A percentile compares a stretch with the other conserved stretches of the same genome.
Conservation (phyloP, 202 grass and related monocot species). For the Thinopyrum obtusiflorum region DNA sequence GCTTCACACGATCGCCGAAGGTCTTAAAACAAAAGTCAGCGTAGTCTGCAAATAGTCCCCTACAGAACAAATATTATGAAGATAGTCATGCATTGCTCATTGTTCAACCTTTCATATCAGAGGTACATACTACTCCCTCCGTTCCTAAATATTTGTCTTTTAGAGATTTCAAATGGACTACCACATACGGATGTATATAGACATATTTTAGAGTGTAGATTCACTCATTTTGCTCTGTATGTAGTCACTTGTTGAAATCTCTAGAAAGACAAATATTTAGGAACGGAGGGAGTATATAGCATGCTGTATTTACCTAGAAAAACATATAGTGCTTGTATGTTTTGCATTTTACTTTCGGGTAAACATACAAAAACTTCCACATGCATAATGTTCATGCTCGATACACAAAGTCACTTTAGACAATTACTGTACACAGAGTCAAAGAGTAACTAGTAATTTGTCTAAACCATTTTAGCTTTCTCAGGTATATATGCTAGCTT, state of each 20-base stretch:
- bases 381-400: background rate
- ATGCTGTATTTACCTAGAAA: constrained; percentile 23
- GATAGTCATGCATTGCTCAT: background rate
- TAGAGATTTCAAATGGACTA: no score
- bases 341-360: background rate
- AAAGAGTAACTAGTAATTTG: background rate
- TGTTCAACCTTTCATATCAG: background rate
- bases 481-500: background rate
- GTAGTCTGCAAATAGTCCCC: constrained; percentile 61
- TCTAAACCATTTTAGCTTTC: background rate
- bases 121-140: background rate
- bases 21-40: constrained; percentile 82
- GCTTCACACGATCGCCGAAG: constrained; percentile 77
- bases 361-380: background rate
- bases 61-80: constrained; percentile 39
- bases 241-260: no score
- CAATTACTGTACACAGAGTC: background rate
- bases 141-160: no score
- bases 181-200: no score
- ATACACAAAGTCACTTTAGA: background rate
- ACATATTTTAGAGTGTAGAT: no score
- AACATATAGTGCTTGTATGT: background rate
- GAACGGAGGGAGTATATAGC: no score
- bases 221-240: no score
- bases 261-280: no score